These are phyloP conservation scores for Erythrobasidium hasegawianum DNA, from an alignment of 1,284 basidiomycete genomes.

Conservation along the genomic window DNA sequence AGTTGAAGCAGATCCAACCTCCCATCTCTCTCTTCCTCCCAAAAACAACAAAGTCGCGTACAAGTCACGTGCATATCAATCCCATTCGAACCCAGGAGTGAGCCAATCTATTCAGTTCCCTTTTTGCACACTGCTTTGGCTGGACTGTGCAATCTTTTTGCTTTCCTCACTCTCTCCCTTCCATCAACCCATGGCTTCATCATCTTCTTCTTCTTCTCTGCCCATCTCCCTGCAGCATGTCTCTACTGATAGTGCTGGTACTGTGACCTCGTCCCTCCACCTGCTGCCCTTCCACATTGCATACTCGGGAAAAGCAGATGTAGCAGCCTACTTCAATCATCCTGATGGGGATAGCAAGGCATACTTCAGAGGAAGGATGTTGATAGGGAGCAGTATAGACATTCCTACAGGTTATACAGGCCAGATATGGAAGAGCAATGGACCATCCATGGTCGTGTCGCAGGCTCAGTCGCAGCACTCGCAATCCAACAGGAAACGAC, in stretches of 20 bases:
- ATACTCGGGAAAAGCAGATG: constrained; percentile 23
- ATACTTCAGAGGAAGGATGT: constrained; percentile 30
- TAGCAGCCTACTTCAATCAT: not conserved
- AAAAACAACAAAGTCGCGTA: constrained; percentile 10
- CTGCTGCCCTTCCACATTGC: constrained; percentile 28
- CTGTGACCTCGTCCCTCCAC: constrained; percentile 10
- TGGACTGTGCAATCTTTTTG: no score
- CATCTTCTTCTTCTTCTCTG: no score
- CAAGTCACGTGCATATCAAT: no score
- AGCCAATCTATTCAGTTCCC: no score
- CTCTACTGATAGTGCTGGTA: not conserved
- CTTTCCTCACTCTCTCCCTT: no score
- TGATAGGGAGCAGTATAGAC: constrained; percentile 11
- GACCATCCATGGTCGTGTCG: constrained; percentile 1
- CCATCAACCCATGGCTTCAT: no score
- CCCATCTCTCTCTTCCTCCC: not conserved
- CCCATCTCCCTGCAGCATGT: not conserved
- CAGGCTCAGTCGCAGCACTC: no score
- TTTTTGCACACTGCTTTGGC: no score
- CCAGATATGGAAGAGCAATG: constrained; percentile 31
- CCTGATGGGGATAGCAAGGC: constrained; percentile 1
- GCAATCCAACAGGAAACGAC: no score
- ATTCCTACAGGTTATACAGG: constrained; percentile 21
- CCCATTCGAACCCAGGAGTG: no score
- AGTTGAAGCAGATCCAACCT: no score